Conservation (phyloP, 1,284 basidiomycete species). For the Phaffia rhodozyma region DNA sequence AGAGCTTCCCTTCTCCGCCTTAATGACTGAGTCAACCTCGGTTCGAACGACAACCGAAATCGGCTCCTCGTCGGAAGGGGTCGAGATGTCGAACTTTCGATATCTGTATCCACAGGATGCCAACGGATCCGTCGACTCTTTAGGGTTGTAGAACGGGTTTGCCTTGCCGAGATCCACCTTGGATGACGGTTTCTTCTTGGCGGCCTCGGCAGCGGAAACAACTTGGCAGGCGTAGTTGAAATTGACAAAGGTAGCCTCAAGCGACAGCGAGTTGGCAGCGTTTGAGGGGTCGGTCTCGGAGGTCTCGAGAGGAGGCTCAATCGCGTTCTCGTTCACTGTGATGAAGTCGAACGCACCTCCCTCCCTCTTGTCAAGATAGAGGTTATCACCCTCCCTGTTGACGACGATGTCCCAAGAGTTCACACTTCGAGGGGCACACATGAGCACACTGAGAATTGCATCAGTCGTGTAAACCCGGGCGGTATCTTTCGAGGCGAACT, state of each 20-base stretch:
- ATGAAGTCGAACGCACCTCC: slow-evolving; percentile 95
- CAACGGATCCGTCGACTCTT: slow-evolving; percentile 85
- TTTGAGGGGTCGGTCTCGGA: slow-evolving; percentile 65
- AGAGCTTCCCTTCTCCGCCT: slow-evolving; percentile 41
- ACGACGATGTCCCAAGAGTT: slow-evolving; percentile 99
- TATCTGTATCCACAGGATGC: slow-evolving; percentile 95
- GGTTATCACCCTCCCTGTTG: slow-evolving; percentile 77
- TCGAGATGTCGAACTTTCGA: slow-evolving; percentile 84
- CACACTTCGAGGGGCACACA: slow-evolving; percentile 89
- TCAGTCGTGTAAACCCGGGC: slow-evolving; percentile 90
- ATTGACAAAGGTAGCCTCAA: slow-evolving; percentile 98
- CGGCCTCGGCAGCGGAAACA: slow-evolving; percentile 54
- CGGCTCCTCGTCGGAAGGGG: slow-evolving; percentile 72
- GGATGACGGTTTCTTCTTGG: slow-evolving; percentile 31
- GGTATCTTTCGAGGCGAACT: slow-evolving; percentile 63
- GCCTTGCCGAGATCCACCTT: slow-evolving; percentile 60
- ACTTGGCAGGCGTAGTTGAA: slow-evolving; percentile 98
- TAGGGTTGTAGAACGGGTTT: slow-evolving; percentile 87
- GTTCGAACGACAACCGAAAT: slow-evolving; percentile 70
- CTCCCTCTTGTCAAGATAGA: slow-evolving; percentile 97
- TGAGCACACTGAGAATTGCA: slow-evolving; percentile 87
- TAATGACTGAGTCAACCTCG: slow-evolving; percentile 83
- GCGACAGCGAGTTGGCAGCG: slow-evolving; percentile 79
- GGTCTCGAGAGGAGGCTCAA: slow-evolving; percentile 84
- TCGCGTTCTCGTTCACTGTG: slow-evolving; percentile 97